These are phyloP conservation scores for Escallonia herrerae DNA, from an alignment of 129 eudicot genomes.

Conservation along the genomic window DNA sequence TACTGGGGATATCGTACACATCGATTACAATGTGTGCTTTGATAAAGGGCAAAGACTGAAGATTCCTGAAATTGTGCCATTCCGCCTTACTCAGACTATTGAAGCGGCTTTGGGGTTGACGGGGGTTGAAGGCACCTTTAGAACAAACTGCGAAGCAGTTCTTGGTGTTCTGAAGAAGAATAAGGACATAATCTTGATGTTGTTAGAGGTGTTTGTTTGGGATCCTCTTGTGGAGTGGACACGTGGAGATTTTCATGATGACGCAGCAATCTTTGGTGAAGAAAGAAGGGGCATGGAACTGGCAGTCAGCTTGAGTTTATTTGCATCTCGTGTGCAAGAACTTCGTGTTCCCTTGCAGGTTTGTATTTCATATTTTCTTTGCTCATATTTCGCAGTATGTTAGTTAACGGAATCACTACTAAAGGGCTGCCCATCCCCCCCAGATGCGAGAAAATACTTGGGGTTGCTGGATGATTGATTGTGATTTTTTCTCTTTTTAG, in stretches of 20 bases:
- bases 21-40: conserved; percentile 97
- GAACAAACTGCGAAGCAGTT: conserved; percentile 86
- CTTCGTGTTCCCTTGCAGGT: conserved; percentile 98
- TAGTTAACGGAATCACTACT: too few relatives aligned
- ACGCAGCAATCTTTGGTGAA: conserved; percentile 97
- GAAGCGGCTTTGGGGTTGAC: conserved; percentile 94
- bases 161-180: conserved; percentile 77
- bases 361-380: conserved; percentile 7
- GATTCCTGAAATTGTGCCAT: conserved; percentile 98
- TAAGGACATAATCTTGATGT: conserved; percentile 86
- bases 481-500: too few relatives aligned
- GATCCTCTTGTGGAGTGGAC: conserved; percentile 99
- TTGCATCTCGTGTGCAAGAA: conserved; percentile 99
- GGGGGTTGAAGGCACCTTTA: conserved; percentile 85
- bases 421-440: too few relatives aligned
- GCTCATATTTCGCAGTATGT: not conserved
- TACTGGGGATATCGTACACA: conserved; percentile 91
- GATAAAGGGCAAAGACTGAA: conserved; percentile 97
- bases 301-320: conserved; percentile 97
- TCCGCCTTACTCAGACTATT: conserved; percentile 90
- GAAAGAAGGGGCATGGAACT: conserved; percentile 99
- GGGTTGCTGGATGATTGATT: too few relatives aligned
- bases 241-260: conserved; percentile 97
- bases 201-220: conserved; percentile 93
- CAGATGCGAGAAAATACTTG: too few relatives aligned